phyloP scores from a whole-genome alignment of 805 yeast species.

The Helenozyma rhizophorensis region DNA sequence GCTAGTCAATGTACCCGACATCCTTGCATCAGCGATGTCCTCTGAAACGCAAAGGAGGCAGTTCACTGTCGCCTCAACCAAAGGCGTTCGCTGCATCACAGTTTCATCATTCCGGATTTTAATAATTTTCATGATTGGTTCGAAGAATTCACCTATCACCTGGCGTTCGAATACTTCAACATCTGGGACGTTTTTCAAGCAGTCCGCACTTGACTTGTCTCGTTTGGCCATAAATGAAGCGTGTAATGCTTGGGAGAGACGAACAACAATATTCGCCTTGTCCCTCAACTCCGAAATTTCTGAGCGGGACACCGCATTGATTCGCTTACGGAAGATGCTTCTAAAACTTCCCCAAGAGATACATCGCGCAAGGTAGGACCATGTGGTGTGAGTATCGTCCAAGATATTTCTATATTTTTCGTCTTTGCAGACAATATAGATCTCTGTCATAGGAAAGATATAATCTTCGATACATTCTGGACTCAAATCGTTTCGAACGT shows the following conservation, averaged over 20 bases:
- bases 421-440: constrained; percentile 60
- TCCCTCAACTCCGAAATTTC: constrained; percentile 48
- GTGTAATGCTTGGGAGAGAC: constrained; percentile 48
- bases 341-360: constrained; percentile 78
- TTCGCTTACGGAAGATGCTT: constrained; percentile 68
- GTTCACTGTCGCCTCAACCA: constrained; percentile 75
- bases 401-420: constrained; percentile 55
- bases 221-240: constrained; percentile 23
- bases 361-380: constrained; percentile 53
- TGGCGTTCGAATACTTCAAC: constrained; percentile 32
- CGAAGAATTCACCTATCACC: constrained; percentile 54
- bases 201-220: constrained; percentile 8
- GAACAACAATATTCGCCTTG: constrained; percentile 53
- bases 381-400: constrained; percentile 60
- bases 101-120: constrained; percentile 73
- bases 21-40: constrained; percentile 49
- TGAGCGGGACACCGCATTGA: constrained; percentile 37
- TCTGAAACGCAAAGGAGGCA: constrained; percentile 59
- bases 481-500: constrained; percentile 41
- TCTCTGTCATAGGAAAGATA: constrained; percentile 80
- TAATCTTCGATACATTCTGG: constrained; percentile 69
- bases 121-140: constrained; percentile 57
- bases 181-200: constrained; percentile 16
- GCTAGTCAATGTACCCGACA: constrained; percentile 81
- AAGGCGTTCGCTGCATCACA: constrained; percentile 65